These are phyloP conservation scores for Phytopythium cucurbitacearum DNA, from an alignment of 352 stramenopile species.

Conservation along the genomic window DNA sequence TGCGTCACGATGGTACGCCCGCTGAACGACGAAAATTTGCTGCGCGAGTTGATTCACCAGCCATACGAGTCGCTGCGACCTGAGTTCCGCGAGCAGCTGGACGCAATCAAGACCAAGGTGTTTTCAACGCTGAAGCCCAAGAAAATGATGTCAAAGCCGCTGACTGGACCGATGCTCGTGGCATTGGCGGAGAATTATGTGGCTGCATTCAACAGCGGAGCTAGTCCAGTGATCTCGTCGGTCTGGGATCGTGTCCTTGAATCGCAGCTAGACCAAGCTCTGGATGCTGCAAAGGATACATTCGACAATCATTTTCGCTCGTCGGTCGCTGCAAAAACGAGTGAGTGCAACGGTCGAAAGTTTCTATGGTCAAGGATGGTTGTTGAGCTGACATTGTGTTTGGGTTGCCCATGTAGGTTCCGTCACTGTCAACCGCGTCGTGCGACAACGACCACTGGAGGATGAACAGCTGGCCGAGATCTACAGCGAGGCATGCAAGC, in stretches of 20 bases:
- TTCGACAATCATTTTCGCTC: constrained; percentile 36
- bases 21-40: constrained; percentile 54
- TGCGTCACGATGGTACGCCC: constrained; percentile 79
- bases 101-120: constrained; percentile 52
- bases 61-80: constrained; percentile 50
- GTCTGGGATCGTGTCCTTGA: constrained; percentile 82
- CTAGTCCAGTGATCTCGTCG: constrained; percentile 70
- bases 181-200: constrained; percentile 65
- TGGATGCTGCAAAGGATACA: constrained; percentile 46
- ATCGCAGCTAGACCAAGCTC: constrained; percentile 55
- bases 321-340: constrained; percentile 19
- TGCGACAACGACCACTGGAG: constrained; percentile 24
- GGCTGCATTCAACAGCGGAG: constrained; percentile 59
- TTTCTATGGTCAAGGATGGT: neutral
- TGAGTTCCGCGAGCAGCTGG: constrained; percentile 65
- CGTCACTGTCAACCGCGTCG: constrained; percentile 24
- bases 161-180: constrained; percentile 69
- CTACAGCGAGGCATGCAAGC: constrained; percentile 27
- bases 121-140: constrained; percentile 54
- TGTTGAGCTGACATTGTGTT: constrained; percentile 9
- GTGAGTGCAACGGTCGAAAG: constrained; percentile 16
- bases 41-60: constrained; percentile 48
- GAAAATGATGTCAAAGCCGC: constrained; percentile 47
- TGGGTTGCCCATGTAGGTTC: constrained; percentile 12
- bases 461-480: constrained; percentile 25